Evolutionary conservation across 2,329 filamentous ascomycete species (phyloP), one percentile per base, ranked within the genome.

Genomic region (Dactylonectria estremocensis): DNA sequence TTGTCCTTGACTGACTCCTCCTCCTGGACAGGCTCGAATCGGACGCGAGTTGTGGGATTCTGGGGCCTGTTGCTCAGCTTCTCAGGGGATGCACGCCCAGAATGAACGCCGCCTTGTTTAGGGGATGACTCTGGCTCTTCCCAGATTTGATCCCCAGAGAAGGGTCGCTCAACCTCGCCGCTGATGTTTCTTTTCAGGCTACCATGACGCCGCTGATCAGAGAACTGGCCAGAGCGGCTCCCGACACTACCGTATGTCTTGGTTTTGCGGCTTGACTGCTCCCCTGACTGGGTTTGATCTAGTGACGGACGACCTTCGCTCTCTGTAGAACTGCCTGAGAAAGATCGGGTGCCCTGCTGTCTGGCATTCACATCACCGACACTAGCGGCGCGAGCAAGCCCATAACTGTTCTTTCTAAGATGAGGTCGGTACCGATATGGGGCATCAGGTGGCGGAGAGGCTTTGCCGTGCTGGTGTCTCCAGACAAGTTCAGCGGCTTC

Each of bases 141-240:
- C 86, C 94, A 98, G 68, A 98, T 95, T 76, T 93, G 91, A 77
- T 95, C 92, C 37, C 91, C 89, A 2, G 91, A 92, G 77, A 94
- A 95, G 2, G 90, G 88, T 61, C 86, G 88, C 72, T 88, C 84
- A 66, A 91, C 82, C 76, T 92, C 90, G 20, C 91, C 91, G 77
- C 91, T 94, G 75, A 91, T 87, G 72, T 93, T 92, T 68, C 92
- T 87, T 80, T 89, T 91, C 74, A 89, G 85, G 73, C 90, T 92
- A 75, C 90, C 92, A 69, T 90, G 90, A 37, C 87, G 88, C 46
- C 89, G 85, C 24, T 84, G 78, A 52, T 82, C 80, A 1, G 80
- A 74, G 50, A 78, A 76, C 18, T 80, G 80, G 55, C 79, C 77
- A 28, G 81, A 69, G 18, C 79, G 79, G 57, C 80, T 73, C 2